Evolutionary conservation across 768 basidiomycete species (phyloP).

Genomic region (Agrocybe chaxingu): DNA sequence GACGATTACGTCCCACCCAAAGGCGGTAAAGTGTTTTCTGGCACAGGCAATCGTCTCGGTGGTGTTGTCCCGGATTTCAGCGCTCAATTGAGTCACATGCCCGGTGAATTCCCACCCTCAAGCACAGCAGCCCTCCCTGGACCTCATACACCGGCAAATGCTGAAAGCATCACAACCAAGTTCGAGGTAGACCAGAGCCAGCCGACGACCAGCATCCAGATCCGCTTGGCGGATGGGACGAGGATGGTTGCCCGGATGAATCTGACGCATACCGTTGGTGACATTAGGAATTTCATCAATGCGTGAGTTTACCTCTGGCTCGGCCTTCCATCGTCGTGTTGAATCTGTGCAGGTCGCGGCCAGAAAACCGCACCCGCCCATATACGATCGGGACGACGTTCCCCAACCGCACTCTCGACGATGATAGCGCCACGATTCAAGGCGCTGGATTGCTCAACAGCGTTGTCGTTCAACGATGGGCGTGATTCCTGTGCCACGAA

Average conservation of each 20-base stretch:
- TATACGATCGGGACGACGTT: slow-evolving; percentile 90
- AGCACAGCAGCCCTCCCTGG: slow-evolving; percentile 18
- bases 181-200: slow-evolving; percentile 81
- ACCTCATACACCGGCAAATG: slow-evolving; percentile 9
- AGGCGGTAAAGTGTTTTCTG: slow-evolving; percentile 55
- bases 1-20: slow-evolving; percentile 71
- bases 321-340: background rate
- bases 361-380: slow-evolving; percentile 54
- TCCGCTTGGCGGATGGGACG: slow-evolving; percentile 88
- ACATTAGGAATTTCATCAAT: slow-evolving; percentile 85
- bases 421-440: slow-evolving; percentile 64
- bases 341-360: slow-evolving; percentile 51
- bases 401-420: slow-evolving; percentile 71
- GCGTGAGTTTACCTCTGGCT: slow-evolving; percentile 53
- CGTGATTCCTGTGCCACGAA: slow-evolving; percentile 2
- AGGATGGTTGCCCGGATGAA: slow-evolving; percentile 87
- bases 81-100: slow-evolving; percentile 37
- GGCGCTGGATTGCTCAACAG: slow-evolving; percentile 73
- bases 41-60: slow-evolving; percentile 79
- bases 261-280: slow-evolving; percentile 81
- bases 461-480: slow-evolving; percentile 84
- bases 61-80: slow-evolving; percentile 56
- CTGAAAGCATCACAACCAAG: slow-evolving; percentile 40
- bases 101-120: slow-evolving; percentile 55
- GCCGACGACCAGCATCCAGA: slow-evolving; percentile 88